Conservation (phyloP, 2,329 filamentous ascomycete genomes). For the Sclerotinia sclerotiorum region DNA sequence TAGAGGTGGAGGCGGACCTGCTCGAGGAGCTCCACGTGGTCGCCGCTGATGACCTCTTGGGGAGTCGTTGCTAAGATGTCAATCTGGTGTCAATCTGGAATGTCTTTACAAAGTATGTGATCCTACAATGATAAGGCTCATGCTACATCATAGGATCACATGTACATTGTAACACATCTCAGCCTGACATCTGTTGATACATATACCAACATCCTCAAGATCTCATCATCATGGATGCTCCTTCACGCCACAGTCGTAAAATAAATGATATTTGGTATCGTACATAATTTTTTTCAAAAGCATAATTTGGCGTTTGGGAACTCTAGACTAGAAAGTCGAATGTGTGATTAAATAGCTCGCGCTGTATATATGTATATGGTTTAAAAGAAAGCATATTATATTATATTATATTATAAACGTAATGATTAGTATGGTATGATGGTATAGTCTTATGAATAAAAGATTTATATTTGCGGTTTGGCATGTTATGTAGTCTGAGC, state of each 20-base stretch:
- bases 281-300: not conserved
- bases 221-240: not conserved
- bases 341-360: not conserved
- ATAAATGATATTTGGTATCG: not conserved
- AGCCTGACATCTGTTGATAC: not conserved
- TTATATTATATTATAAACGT: too few relatives aligned
- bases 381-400: too few relatives aligned
- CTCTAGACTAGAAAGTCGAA: not conserved
- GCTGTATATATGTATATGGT: constrained; percentile 5
- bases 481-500: too few relatives aligned
- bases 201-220: not conserved
- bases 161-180: not conserved
- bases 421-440: not conserved
- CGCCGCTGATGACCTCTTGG: not conserved
- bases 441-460: not conserved
- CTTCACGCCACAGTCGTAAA: not conserved
- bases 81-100: not conserved
- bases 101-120: not conserved
- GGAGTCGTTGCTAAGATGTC: not conserved
- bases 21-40: constrained; percentile 17
- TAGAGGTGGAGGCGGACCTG: constrained; percentile 2
- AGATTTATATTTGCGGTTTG: not conserved
- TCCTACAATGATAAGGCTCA: constrained; percentile 1
- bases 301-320: not conserved
- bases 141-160: not conserved